Percentiles rank a stretch among this genome's conserved stretches.
phyloP scores from a whole-genome alignment of 495 filamentous ascomycete species.

The Hypomontagnella monticulosa region DNA sequence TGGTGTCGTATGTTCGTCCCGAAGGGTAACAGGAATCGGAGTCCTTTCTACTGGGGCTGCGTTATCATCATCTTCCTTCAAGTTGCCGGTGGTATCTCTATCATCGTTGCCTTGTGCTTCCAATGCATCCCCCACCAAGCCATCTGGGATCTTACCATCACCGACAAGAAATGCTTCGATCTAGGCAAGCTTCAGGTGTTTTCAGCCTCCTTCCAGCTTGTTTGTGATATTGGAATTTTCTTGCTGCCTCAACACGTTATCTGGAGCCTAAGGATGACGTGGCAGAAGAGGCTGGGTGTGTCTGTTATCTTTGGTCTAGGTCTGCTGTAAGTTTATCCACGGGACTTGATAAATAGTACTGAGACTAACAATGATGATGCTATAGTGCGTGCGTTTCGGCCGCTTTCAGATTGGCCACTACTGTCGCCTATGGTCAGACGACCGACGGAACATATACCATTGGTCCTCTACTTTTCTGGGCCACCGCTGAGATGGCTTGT shows the following conservation, averaged over 20 bases:
- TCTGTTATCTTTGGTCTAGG: not conserved
- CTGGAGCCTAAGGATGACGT: not conserved
- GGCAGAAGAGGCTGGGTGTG: slow-evolving; percentile 2
- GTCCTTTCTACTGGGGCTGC: not conserved
- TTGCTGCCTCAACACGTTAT: not conserved
- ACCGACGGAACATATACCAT: not conserved
- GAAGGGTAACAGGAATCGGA: not conserved
- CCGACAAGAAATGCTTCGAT: not conserved
- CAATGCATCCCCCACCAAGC: not conserved
- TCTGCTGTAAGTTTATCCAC: not conserved
- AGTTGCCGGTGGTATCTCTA: not conserved
- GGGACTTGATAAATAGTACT: not conserved
- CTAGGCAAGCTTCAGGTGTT: not conserved
- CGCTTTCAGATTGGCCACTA: not conserved
- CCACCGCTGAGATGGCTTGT: not conserved
- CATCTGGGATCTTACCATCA: not conserved
- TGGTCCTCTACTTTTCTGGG: slow-evolving; percentile 1
- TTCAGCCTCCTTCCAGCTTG: not conserved
- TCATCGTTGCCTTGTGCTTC: not conserved
- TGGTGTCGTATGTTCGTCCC: not conserved
- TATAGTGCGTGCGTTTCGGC: slow-evolving; percentile 1
- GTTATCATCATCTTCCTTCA: not conserved
- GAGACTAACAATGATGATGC: not conserved
- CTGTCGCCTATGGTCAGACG: not conserved
- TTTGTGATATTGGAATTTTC: not conserved